Evolutionary conservation across 108 stramenopile genomes (phyloP).

Genomic region (Nitzschia palea): DNA sequence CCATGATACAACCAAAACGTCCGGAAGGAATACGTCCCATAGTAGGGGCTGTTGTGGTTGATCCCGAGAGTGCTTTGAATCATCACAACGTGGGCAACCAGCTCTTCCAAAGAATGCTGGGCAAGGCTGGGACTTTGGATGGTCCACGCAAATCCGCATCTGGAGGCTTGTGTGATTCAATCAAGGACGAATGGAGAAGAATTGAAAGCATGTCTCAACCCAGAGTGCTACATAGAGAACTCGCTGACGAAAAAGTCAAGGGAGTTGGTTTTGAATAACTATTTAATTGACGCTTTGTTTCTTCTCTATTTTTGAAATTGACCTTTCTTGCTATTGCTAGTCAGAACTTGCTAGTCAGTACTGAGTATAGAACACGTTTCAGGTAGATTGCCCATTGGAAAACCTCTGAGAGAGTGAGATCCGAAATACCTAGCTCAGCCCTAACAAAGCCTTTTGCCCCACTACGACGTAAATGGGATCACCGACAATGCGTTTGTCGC

Average conservation of each 20-base stretch:
- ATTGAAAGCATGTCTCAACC: constrained; percentile 54
- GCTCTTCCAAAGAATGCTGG: constrained; percentile 74
- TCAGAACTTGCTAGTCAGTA: neutral
- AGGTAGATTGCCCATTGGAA: too few relatives aligned
- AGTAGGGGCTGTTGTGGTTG: neutral
- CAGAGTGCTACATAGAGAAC: neutral
- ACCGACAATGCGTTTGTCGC: constrained; percentile 55
- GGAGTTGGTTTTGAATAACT: neutral
- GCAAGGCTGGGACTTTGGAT: constrained; percentile 27
- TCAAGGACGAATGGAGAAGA: constrained; percentile 67
- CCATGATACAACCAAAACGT: neutral
- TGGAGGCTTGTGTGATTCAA: constrained; percentile 9
- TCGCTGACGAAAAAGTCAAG: neutral
- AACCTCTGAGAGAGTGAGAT: too few relatives aligned
- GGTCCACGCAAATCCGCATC: constrained; percentile 5
- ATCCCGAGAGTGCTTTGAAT: neutral
- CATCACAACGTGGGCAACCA: constrained; percentile 67
- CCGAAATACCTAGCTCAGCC: constrained; percentile 5
- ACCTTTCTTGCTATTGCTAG: neutral
- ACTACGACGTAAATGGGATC: constrained; percentile 86
- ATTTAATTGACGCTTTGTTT: neutral
- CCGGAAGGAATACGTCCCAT: neutral
- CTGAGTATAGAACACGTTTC: too few relatives aligned
- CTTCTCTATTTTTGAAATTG: neutral
- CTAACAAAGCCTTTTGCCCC: constrained; percentile 44